phyloP scores from a whole-genome alignment of 2,329 filamentous ascomycete genomes.

The Exserohilum turcica region DNA sequence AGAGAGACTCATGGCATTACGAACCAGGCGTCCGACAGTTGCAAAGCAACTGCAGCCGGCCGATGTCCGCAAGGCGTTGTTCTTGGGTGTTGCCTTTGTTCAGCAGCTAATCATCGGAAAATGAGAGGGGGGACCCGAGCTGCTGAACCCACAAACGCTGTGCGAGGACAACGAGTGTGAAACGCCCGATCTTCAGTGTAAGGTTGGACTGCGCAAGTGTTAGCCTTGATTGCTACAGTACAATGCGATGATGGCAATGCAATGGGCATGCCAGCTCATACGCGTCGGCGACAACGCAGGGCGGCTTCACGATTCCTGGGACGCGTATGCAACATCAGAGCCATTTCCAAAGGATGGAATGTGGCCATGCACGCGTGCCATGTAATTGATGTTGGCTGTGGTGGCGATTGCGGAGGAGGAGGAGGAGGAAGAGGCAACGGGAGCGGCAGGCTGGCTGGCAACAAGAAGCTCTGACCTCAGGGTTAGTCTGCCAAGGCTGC shows the following conservation, averaged over 20 bases:
- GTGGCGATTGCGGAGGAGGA: background rate
- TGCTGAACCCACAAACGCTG: slow-evolving; percentile 41
- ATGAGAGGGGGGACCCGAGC: slow-evolving; percentile 25
- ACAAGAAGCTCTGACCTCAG: background rate
- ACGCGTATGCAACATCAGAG: no score
- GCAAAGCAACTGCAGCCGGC: slow-evolving; percentile 17
- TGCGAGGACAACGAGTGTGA: slow-evolving; percentile 31
- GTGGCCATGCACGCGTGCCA: background rate
- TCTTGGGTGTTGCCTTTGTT: slow-evolving; percentile 47
- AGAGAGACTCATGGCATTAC: slow-evolving; percentile 36
- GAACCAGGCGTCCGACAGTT: slow-evolving; percentile 14
- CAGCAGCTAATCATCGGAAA: slow-evolving; percentile 38
- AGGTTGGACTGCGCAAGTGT: background rate
- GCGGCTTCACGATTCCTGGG: background rate
- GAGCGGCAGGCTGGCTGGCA: background rate
- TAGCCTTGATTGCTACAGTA: background rate
- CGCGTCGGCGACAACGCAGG: background rate
- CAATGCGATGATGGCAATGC: background rate
- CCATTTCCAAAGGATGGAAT: background rate
- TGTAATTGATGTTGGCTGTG: background rate
- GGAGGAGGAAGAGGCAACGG: background rate
- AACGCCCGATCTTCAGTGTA: slow-evolving; percentile 20
- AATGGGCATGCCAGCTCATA: background rate
- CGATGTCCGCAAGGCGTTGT: slow-evolving; percentile 18
- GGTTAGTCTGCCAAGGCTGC: background rate